A percentile compares a stretch with the other conserved stretches of the same genome.
These are phyloP conservation scores for Diplotaxis tenuifolia DNA, from an alignment of 345 rosid species.

Conservation along the genomic window DNA sequence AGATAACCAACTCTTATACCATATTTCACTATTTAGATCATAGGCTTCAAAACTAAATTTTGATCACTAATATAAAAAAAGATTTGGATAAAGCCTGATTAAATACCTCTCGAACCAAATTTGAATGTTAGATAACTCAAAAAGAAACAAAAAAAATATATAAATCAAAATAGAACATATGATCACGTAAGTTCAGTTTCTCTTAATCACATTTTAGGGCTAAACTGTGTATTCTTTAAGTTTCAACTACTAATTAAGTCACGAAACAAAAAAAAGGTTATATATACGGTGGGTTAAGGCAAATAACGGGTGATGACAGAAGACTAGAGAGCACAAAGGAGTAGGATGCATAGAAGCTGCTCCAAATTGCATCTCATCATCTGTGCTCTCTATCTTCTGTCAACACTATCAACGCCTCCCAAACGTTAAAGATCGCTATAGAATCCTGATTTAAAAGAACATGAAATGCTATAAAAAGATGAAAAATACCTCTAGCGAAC, in stretches of 20 bases:
- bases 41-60: background rate
- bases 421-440: background rate
- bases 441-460: background rate
- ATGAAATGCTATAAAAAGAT: background rate
- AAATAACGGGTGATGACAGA: conserved; percentile 69
- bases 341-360: conserved; percentile 42
- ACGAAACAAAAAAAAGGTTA: background rate
- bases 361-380: conserved; percentile 40
- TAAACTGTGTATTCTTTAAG: background rate
- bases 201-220: background rate
- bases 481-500: background rate
- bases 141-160: background rate
- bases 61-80: background rate
- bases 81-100: background rate
- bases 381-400: conserved; percentile 96
- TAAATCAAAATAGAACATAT: background rate
- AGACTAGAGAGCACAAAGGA: conserved; percentile 81
- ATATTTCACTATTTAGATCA: background rate
- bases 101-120: background rate
- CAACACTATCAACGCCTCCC: conserved; percentile 50
- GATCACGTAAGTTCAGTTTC: background rate
- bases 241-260: background rate
- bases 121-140: background rate
- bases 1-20: background rate
- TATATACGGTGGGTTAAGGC: conserved; percentile 12